A percentile compares a stretch with the other conserved stretches of the same genome.
These are phyloP conservation scores for Nakazawaea anatomiae DNA, from an alignment of 805 yeast genomes.

Conservation along the genomic window DNA sequence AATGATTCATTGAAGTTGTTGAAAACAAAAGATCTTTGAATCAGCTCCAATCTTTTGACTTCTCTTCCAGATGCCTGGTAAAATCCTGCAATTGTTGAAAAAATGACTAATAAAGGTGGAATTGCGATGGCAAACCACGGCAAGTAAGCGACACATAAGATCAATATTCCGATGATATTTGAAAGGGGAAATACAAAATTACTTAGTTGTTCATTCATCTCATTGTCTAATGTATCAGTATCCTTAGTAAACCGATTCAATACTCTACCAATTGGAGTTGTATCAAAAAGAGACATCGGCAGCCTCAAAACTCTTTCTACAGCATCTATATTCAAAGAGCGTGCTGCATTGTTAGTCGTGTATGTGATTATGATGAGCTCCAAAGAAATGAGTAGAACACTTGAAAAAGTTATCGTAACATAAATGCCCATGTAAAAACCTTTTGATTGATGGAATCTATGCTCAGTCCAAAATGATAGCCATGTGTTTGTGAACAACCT, in stretches of 20 bases:
- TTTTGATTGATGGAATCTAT: constrained; percentile 42
- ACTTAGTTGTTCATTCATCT: constrained; percentile 64
- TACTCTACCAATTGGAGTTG: constrained; percentile 84
- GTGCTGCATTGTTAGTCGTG: constrained; percentile 48
- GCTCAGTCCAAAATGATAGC: constrained; percentile 76
- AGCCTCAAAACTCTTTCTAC: constrained; percentile 56
- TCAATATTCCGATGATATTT: constrained; percentile 56
- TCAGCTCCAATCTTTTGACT: constrained; percentile 69
- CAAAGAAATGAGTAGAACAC: constrained; percentile 35
- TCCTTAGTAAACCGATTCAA: constrained; percentile 84
- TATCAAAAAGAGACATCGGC: constrained; percentile 79
- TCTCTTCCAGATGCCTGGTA: constrained; percentile 74
- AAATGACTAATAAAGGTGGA: constrained; percentile 43
- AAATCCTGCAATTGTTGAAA: constrained; percentile 39
- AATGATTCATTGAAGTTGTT: constrained; percentile 67
- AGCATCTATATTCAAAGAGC: constrained; percentile 53
- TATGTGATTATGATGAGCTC: constrained; percentile 43
- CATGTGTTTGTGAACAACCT: constrained; percentile 63
- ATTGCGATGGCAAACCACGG: constrained; percentile 27
- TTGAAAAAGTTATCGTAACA: constrained; percentile 50
- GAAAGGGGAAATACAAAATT: constrained; percentile 48
- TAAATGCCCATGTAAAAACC: constrained; percentile 72
- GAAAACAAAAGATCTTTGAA: constrained; percentile 64
- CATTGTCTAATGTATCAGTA: constrained; percentile 79
- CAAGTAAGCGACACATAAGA: constrained; percentile 56